Conservation (phyloP, 2,329 filamentous ascomycete genomes). For the Cyphellophora europaea region DNA sequence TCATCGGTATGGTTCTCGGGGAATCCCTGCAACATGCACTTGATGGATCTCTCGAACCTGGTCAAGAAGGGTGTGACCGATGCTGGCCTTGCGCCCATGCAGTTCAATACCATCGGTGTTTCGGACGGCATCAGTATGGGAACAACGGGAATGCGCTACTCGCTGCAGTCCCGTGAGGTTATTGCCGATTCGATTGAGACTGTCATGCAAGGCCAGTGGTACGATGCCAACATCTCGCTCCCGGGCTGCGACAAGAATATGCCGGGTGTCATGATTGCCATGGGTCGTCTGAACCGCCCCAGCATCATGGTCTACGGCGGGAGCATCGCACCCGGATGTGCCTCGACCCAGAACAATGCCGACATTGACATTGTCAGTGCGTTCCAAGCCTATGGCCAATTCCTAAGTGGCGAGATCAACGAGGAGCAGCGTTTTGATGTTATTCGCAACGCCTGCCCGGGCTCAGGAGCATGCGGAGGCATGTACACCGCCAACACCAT, state of each 20-base stretch:
- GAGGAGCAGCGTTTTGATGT: slow-evolving; percentile 92
- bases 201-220: slow-evolving; percentile 98
- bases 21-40: slow-evolving; percentile 99
- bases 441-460: slow-evolving; percentile 82
- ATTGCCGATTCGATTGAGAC: slow-evolving; percentile 98
- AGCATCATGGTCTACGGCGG: slow-evolving; percentile 98
- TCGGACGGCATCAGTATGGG: slow-evolving; percentile 98
- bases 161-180: slow-evolving; percentile 85
- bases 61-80: slow-evolving; percentile 64
- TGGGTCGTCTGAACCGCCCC: slow-evolving; percentile 88
- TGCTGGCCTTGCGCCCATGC: slow-evolving; percentile 80
- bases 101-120: slow-evolving; percentile 98
- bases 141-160: slow-evolving; percentile 93
- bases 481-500: slow-evolving; percentile 77
- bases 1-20: slow-evolving; percentile 97
- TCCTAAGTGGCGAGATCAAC: slow-evolving; percentile 79
- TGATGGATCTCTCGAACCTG: slow-evolving; percentile 76
- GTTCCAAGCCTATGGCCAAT: slow-evolving; percentile 96
- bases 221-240: slow-evolving; percentile 93
- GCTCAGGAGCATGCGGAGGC: slow-evolving; percentile 73
- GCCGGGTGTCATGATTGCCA: slow-evolving; percentile 85
- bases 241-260: slow-evolving; percentile 99
- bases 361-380: slow-evolving; percentile 91
- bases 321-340: slow-evolving; percentile 85
- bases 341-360: slow-evolving; percentile 59